Base-by-base conservation (phyloP, 345 rosid species). In the Melastoma malabathricum region DNA sequence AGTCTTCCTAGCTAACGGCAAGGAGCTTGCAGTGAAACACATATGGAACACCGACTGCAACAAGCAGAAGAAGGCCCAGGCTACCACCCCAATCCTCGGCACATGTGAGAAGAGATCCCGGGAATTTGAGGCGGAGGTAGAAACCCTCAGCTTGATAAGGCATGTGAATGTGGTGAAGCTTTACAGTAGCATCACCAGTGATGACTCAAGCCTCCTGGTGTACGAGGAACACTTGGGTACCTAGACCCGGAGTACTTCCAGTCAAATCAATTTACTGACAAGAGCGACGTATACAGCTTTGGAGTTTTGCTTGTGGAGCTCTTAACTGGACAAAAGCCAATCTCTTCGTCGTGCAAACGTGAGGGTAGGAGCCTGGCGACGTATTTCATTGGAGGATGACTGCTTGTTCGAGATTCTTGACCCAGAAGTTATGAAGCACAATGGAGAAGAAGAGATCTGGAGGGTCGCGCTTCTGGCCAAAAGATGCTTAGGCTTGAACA, bases 11-110 rank as follows among this genome's bases (percentile, higher is more conserved):
- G 14, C 43, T 46, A 63, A 56, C 10, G 48, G 61, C 47, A 51
- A 3, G 46, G 67, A 63, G 9, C 57, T 63, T 0, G 67, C 61
- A 3, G 61, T 56, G 15, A 63, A 63, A 43, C 67, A 63, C 44
- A 56, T 63, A 10, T 63, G 67, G 67, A 80, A 70, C 49, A 48
- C 71, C 2, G 76, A 69, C 22, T 22, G 64, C 10, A 47, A 44
- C n/a, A 53, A 61, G 50, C n/a, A 4, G 14, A 72, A 64, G 60
- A 78, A 57, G 59, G 65, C 46, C 68, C 57, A 68, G 75, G 77
- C 78, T 60, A 49, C 80, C 0, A 64, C 68, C 18, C 97, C 96
- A 6, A 86, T 89, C 52, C 78, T 89, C 1, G 3, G 61, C 34
- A 61, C 58, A 0, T 72, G 61, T 1, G 57, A 25, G 31, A 14